Conservation (phyloP, 2,329 filamentous ascomycete species). For the Colletotrichum paranaense region DNA sequence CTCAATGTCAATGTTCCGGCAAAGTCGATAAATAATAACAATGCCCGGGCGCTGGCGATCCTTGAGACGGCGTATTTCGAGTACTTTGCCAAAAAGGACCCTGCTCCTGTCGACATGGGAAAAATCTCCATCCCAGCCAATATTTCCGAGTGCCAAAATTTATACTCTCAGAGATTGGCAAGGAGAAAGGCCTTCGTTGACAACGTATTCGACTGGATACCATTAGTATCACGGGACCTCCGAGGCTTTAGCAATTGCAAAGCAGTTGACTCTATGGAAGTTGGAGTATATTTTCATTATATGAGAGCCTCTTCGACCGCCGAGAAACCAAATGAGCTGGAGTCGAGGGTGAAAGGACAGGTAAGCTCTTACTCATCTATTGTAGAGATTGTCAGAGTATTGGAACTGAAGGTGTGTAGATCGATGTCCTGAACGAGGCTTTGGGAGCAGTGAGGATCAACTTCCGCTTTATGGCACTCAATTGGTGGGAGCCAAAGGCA, state of each 20-base stretch:
- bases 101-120: conserved; percentile 20
- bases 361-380: neutral
- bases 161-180: neutral
- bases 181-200: neutral
- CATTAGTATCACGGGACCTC: conserved; percentile 16
- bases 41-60: conserved; percentile 15
- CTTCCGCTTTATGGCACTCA: conserved; percentile 28
- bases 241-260: conserved; percentile 18
- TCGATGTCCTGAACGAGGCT: conserved; percentile 20
- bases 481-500: conserved; percentile 30
- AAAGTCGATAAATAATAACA: neutral
- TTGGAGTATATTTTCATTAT: conserved; percentile 32
- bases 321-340: conserved; percentile 15
- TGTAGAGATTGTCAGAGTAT: neutral
- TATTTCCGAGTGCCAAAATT: conserved; percentile 3
- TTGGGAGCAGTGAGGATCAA: conserved; percentile 24
- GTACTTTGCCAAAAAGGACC: conserved; percentile 24
- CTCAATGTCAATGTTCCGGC: conserved; percentile 18
- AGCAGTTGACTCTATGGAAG: conserved; percentile 13
- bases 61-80: conserved; percentile 32
- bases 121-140: neutral
- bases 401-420: neutral
- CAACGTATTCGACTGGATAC: neutral
- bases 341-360: conserved; percentile 20
- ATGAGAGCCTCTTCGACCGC: conserved; percentile 15